Percentiles rank a stretch among this genome's conserved stretches.
phyloP scores from a whole-genome alignment of 2,329 filamentous ascomycete species.

The Xylogone sp. region DNA sequence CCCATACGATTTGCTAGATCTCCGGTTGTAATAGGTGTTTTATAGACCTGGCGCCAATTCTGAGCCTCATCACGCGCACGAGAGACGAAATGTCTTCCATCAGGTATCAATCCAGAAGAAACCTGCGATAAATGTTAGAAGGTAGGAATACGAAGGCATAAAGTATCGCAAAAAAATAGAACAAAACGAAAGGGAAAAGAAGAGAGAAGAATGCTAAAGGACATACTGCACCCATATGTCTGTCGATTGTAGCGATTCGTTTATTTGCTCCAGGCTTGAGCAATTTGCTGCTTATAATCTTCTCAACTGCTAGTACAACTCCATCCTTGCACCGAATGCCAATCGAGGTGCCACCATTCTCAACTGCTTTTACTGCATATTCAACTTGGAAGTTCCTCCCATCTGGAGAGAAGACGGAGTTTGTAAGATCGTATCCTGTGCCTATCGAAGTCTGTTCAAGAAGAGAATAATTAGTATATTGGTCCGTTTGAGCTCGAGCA shows the following conservation, averaged over 20 bases:
- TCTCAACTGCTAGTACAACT: constrained; percentile 93
- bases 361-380: constrained; percentile 97
- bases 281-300: constrained; percentile 92
- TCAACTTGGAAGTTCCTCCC: constrained; percentile 99
- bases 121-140: constrained; percentile 55
- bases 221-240: constrained; percentile 82
- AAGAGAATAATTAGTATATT: constrained; percentile 14
- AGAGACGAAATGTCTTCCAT: constrained; percentile 91
- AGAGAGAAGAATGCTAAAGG: too few species aligned
- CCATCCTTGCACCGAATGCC: constrained; percentile 97
- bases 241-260: constrained; percentile 91
- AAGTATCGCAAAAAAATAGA: background rate
- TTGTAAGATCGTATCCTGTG: constrained; percentile 98
- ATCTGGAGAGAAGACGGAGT: constrained; percentile 99
- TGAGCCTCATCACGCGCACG: constrained; percentile 91
- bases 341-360: constrained; percentile 94
- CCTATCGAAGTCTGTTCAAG: constrained; percentile 90
- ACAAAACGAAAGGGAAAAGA: too few species aligned
- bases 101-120: constrained; percentile 89
- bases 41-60: constrained; percentile 90
- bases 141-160: background rate
- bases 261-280: constrained; percentile 95
- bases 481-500: background rate
- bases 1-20: constrained; percentile 92
- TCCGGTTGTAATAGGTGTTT: constrained; percentile 84